Base-by-base conservation (phyloP, 257 asterid genomes). In the Buddleja alternifolia region DNA sequence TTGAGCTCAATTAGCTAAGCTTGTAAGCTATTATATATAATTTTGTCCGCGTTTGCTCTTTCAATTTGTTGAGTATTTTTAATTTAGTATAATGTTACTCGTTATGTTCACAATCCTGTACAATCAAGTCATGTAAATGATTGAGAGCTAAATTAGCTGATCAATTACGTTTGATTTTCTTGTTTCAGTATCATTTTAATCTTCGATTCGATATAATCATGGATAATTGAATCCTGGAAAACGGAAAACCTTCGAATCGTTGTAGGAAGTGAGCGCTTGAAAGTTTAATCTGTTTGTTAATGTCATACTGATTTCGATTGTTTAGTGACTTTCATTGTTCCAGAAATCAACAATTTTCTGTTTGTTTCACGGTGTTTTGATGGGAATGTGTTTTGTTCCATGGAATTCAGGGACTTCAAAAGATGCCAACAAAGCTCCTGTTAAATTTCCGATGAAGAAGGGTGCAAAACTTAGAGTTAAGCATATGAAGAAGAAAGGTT, bases 401-500 rank as follows among this genome's bases (percentile, higher is more conserved):
- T 59, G 77, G 70, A 20, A 42, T 63, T 42, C 73, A 76, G 90
- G 81, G 63, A 34, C 80, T 8, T 54, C 78, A 1, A 11, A 72
- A 54, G 77, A 62, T 65, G 74, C 80, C 68, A 80, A 19, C 11
- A 90, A 73, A 57, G 2, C 83, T 46, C 36, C 85, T 1, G 70
- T 70, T 66, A 79, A 74, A 62, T 90, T 90, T 64, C 80, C 82
- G 6, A 79, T 90, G 88, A 90, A 88, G 86, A 90, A 84, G 79
- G 74, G 85, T 58, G 60, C 93, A 54, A 86, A 74, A 63, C 63
- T 86, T 55, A 79, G 70, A 84, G 39, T 81, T 25, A 83, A 76
- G 82, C 95, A 71, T 34, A 58, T 80, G 75, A 84, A 84, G 84
- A 81, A 78, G 82, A 85, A 80, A 85, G 93, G 97, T 83, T 60